phyloP scores from a whole-genome alignment of 1,139 yeast genomes.

The Ashbya aceris region DNA sequence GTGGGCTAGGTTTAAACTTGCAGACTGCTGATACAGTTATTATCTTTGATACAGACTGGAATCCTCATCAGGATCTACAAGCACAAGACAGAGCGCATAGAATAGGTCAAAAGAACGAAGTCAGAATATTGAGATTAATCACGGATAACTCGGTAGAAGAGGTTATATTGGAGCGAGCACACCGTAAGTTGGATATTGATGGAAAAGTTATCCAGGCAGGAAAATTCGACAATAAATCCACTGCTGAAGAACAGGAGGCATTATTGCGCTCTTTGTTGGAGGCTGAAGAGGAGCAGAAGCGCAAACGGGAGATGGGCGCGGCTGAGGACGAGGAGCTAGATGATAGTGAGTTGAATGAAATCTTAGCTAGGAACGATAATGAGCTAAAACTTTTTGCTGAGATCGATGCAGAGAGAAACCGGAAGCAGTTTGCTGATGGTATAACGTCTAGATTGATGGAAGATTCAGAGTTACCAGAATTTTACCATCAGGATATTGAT shows the following conservation, averaged over 20 bases:
- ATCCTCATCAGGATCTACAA: slow-evolving; percentile 86
- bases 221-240: slow-evolving; percentile 73
- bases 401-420: slow-evolving; percentile 49
- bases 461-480: slow-evolving; percentile 56
- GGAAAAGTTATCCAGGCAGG: slow-evolving; percentile 88
- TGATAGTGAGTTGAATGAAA: slow-evolving; percentile 63
- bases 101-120: slow-evolving; percentile 84
- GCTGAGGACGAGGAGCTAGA: slow-evolving; percentile 50
- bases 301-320: slow-evolving; percentile 34
- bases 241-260: slow-evolving; percentile 78
- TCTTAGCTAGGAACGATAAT: slow-evolving; percentile 56
- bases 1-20: slow-evolving; percentile 77
- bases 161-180: slow-evolving; percentile 72
- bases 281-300: slow-evolving; percentile 55
- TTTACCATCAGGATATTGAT: slow-evolving; percentile 60
- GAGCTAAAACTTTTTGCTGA: slow-evolving; percentile 47
- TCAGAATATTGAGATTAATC: slow-evolving; percentile 66
- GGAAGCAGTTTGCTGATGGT: slow-evolving; percentile 34
- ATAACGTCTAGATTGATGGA: slow-evolving; percentile 45
- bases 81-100: slow-evolving; percentile 89
- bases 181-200: slow-evolving; percentile 73
- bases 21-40: slow-evolving; percentile 87
- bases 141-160: slow-evolving; percentile 81
- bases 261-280: slow-evolving; percentile 59
- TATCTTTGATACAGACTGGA: slow-evolving; percentile 85